phyloP scores from a whole-genome alignment of 116 monocot species.

The Posidonia oceanica region DNA sequence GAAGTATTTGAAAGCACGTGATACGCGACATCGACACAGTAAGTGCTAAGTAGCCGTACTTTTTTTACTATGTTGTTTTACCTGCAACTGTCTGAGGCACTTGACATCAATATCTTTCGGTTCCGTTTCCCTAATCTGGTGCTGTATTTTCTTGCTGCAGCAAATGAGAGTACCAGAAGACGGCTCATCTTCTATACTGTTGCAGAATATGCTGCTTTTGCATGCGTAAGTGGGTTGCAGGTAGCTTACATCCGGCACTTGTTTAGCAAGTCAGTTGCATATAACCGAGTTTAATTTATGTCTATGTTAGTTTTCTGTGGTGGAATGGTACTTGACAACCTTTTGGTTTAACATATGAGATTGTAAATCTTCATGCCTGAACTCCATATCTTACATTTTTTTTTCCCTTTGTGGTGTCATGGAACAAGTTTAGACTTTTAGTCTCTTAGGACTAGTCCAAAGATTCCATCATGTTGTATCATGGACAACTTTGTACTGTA shows the following conservation, averaged over 20 bases:
- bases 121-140: neutral
- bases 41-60: constrained; percentile 18
- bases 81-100: neutral
- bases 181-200: constrained; percentile 63
- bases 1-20: constrained; percentile 81
- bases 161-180: constrained; percentile 88
- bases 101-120: neutral
- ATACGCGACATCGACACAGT: constrained; percentile 80
- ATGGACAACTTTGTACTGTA: no score
- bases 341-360: neutral
- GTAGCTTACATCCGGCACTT: constrained; percentile 69
- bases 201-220: constrained; percentile 45
- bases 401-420: no score
- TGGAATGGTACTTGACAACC: neutral
- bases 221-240: constrained; percentile 56
- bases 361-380: neutral
- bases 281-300: constrained; percentile 57
- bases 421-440: no score
- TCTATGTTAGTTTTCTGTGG: neutral
- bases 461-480: no score
- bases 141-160: constrained; percentile 27
- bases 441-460: no score
- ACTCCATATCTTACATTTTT: no score
- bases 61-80: neutral
- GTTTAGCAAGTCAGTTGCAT: constrained; percentile 74